Evolutionary conservation across 371 early-diverging fungal species (phyloP).

Genomic region (Mucor indicus): DNA sequence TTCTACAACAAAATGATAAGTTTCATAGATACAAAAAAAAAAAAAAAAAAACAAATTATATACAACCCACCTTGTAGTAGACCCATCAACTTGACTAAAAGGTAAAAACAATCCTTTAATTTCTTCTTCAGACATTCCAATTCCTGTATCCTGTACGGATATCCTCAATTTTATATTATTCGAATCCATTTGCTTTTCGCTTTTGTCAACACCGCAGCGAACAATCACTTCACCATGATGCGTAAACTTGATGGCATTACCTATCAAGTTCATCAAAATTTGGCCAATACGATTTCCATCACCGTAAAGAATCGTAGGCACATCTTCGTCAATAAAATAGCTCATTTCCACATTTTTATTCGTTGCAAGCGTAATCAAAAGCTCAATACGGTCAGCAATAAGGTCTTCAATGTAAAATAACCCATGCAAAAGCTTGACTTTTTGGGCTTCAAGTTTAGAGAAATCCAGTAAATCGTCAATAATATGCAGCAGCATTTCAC

Average conservation of each 20-base stretch:
- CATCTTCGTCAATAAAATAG: slow-evolving; percentile 40
- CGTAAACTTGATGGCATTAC: slow-evolving; percentile 53
- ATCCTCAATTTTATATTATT: slow-evolving; percentile 28
- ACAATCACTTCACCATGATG: slow-evolving; percentile 53
- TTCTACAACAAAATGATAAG: too few relatives aligned
- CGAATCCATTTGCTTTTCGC: slow-evolving; percentile 5
- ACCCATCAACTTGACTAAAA: slow-evolving; percentile 58
- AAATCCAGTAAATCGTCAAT: slow-evolving; percentile 64
- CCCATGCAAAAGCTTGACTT: slow-evolving; percentile 53
- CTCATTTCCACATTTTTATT: slow-evolving; percentile 51
- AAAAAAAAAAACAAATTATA: not conserved
- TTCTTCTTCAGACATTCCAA: slow-evolving; percentile 46
- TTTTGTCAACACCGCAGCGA: slow-evolving; percentile 25
- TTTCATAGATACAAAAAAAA: too few relatives aligned
- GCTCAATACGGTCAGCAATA: slow-evolving; percentile 51
- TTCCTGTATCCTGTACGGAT: slow-evolving; percentile 50
- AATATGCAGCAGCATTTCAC: slow-evolving; percentile 59
- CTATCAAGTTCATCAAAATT: slow-evolving; percentile 45
- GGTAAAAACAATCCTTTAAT: slow-evolving; percentile 55
- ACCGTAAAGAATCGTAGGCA: slow-evolving; percentile 37
- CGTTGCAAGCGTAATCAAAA: slow-evolving; percentile 50
- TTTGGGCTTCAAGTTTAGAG: slow-evolving; percentile 61
- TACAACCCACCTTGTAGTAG: slow-evolving; percentile 42
- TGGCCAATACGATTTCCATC: slow-evolving; percentile 53
- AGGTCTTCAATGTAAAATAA: slow-evolving; percentile 54